Evolutionary conservation across 1,139 yeast genomes (phyloP), one percentile per base, ranked within the genome.

Genomic region (Candida tropicalis): DNA sequence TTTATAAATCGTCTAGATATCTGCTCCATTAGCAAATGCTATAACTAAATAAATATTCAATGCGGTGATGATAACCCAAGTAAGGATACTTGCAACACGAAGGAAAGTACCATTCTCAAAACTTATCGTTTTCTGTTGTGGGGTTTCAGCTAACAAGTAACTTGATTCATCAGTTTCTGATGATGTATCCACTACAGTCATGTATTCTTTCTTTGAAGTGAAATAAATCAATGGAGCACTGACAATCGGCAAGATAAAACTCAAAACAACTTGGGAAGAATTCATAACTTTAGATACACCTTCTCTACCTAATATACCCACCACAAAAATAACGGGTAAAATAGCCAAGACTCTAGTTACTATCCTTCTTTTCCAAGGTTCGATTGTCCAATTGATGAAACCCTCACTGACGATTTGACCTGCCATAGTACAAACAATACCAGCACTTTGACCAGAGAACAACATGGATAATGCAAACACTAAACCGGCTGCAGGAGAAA

Each of bases 361-460:
- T 9, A 86, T 66, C 52, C 95, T 70, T 60, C 93, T 76, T n/a
- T 82, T 56, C 66, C 87, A 78, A 2, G 93, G 91, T 38, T 78
- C 70, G 23, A 85, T 54, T 0, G 80, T 72, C 95, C 93, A 86
- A 49, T 84, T 79, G 38, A 86, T 66, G 55, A 85, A 86, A 0
- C 95, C 95, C 60, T 86, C 95, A 43, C 88, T 81, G 9, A 86
- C 85, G 61, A 86, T 82, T 62, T 86, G 91, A 2, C 93, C 93
- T 1, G 91, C 83, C 75, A 86, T 75, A 1, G 95, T 86, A 60
- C 93, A 85, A 2, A 85, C 89, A 16, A 86, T 82, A 23, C 93
- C 93, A 1, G 93, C 93, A 53, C 88, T 82, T 55, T 85, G 87
- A 13, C 93, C 91, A 3, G 90, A 82, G 52, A 84, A 84, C 38